Conservation (phyloP, 441 rosid genomes). For the Gossypium gossypioides region DNA sequence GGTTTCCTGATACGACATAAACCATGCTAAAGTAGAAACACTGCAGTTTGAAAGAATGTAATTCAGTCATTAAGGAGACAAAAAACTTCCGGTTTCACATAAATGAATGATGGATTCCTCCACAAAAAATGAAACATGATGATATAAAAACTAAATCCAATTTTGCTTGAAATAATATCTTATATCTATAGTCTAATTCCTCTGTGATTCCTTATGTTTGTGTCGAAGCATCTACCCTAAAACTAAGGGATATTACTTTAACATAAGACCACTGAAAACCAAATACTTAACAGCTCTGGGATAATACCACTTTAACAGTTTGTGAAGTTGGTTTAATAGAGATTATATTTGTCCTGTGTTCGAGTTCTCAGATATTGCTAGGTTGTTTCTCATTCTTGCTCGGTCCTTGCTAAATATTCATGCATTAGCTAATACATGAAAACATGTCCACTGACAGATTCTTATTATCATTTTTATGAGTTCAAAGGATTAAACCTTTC, state of each 20-base stretch:
- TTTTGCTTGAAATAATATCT: not conserved
- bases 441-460: not conserved
- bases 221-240: not conserved
- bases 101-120: not conserved
- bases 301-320: not conserved
- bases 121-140: not conserved
- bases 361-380: not conserved
- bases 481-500: slow-evolving; percentile 56
- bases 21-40: slow-evolving; percentile 97
- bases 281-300: not conserved
- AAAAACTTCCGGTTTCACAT: not conserved
- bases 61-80: slow-evolving; percentile 1
- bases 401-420: not conserved
- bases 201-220: not conserved
- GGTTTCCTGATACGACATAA: slow-evolving; percentile 97
- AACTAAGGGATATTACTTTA: not conserved
- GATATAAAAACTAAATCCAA: not conserved
- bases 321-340: not conserved
- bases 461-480: slow-evolving; percentile 2
- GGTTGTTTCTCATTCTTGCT: not conserved
- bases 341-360: not conserved
- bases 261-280: not conserved
- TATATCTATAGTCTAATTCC: not conserved
- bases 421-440: not conserved
- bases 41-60: slow-evolving; percentile 36